phyloP scores from a whole-genome alignment of 345 rosid species.

The Geranium brycei region DNA sequence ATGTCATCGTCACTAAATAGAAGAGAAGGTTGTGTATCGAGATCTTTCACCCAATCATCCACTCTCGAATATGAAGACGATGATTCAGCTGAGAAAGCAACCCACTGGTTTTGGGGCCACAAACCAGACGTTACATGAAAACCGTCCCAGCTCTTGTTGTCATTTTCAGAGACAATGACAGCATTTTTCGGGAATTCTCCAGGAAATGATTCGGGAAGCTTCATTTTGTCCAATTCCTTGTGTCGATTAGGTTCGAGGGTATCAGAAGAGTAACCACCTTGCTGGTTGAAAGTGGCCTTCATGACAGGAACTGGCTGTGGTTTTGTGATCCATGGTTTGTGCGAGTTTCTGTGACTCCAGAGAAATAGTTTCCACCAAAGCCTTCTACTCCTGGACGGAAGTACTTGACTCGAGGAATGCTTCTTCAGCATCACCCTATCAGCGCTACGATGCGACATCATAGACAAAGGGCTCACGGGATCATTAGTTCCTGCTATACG shows the following conservation, averaged over 20 bases:
- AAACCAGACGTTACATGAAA: slow-evolving; percentile 29
- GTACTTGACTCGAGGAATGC: slow-evolving; percentile 82
- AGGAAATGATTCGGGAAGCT: slow-evolving; percentile 33
- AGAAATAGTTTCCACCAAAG: slow-evolving; percentile 88
- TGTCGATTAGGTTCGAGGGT: slow-evolving; percentile 40
- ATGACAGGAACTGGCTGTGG: slow-evolving; percentile 16
- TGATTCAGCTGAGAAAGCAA: slow-evolving; percentile 59
- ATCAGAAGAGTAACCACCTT: slow-evolving; percentile 78
- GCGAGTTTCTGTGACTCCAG: slow-evolving; percentile 89
- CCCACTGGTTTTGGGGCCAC: slow-evolving; percentile 72
- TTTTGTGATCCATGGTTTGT: slow-evolving; percentile 29
- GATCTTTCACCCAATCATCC: slow-evolving; percentile 70
- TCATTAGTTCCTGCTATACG: slow-evolving; percentile 11
- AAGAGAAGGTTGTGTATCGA: slow-evolving; percentile 22
- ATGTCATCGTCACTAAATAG: slow-evolving; percentile 20
- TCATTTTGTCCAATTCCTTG: slow-evolving; percentile 21
- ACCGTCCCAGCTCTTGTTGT: slow-evolving; percentile 26
- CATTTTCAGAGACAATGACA: slow-evolving; percentile 3
- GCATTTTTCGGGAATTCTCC: slow-evolving; percentile 28
- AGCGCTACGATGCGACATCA: slow-evolving; percentile 50
- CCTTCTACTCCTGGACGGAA: slow-evolving; percentile 67
- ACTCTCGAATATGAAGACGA: slow-evolving; percentile 61
- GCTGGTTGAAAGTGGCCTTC: slow-evolving; percentile 32
- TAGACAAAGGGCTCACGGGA: slow-evolving; percentile 33
- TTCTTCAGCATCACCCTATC: slow-evolving; percentile 88